Conservation (phyloP, 805 yeast species). For the Sugiyamaella qingdaonensis region DNA sequence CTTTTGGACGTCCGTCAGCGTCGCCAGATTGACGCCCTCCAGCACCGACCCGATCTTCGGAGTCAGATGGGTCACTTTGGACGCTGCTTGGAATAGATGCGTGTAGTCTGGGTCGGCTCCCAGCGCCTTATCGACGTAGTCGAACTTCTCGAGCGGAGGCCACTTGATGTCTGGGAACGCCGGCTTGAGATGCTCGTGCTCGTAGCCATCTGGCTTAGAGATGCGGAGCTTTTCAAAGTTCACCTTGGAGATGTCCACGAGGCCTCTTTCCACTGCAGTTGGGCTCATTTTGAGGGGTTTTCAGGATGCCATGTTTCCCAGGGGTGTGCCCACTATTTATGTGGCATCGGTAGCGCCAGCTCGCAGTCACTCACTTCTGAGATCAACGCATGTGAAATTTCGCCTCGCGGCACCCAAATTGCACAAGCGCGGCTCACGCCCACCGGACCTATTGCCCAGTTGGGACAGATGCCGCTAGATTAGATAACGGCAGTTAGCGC, state of each 20-base stretch:
- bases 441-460: background rate
- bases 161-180: conserved; percentile 32
- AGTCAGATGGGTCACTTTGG: conserved; percentile 42
- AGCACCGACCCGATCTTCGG: conserved; percentile 71
- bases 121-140: conserved; percentile 26
- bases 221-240: conserved; percentile 2
- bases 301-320: background rate
- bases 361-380: background rate
- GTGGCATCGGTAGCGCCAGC: background rate
- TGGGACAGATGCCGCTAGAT: conserved; percentile 1
- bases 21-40: conserved; percentile 42
- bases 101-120: conserved; percentile 29
- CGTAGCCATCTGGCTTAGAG: conserved; percentile 16
- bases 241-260: conserved; percentile 2
- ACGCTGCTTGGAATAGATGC: conserved; percentile 27
- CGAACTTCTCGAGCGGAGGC: conserved; percentile 27
- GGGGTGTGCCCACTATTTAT: background rate
- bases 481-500: background rate
- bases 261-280: background rate
- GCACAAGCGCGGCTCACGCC: background rate
- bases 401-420: background rate
- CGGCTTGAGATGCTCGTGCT: conserved; percentile 29
- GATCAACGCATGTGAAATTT: background rate
- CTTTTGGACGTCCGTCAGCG: conserved; percentile 40
- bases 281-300: background rate